phyloP scores from a whole-genome alignment of 768 basidiomycete species.

The Dentipellis fragilis region DNA sequence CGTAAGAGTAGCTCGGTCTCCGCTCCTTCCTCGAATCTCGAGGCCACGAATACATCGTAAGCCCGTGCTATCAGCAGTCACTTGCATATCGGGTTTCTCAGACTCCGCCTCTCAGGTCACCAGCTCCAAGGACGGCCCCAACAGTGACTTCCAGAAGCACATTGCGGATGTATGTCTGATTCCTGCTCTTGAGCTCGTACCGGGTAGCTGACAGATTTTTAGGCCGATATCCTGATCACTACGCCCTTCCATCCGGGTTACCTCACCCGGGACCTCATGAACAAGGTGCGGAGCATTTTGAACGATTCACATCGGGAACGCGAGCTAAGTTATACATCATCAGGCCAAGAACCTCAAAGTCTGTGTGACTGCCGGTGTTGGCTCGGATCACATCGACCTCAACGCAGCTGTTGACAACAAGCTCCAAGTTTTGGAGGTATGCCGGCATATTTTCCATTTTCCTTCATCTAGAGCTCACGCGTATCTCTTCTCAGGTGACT shows the following conservation, averaged over 20 bases:
- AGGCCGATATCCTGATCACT: conserved; percentile 15
- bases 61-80: conserved; percentile 9
- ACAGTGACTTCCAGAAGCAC: conserved; percentile 39
- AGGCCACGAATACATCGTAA: conserved; percentile 43
- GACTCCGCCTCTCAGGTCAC: conserved; percentile 39
- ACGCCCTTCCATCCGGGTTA: conserved; percentile 23
- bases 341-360: conserved; percentile 77
- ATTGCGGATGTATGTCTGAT: conserved; percentile 55
- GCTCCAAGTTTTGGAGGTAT: conserved; percentile 65
- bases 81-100: background rate
- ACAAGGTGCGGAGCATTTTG: too few species aligned
- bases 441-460: too few species aligned
- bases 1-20: conserved; percentile 20
- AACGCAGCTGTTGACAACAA: conserved; percentile 71
- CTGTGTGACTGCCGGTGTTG: conserved; percentile 78
- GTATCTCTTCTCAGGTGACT: conserved; percentile 1
- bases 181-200: background rate
- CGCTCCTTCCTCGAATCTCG: conserved; percentile 25
- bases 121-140: conserved; percentile 77
- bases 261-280: conserved; percentile 16
- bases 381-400: conserved; percentile 78
- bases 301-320: too few species aligned
- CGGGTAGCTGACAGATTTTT: too few species aligned
- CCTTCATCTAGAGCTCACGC: too few species aligned
- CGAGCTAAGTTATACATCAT: too few species aligned